These are phyloP conservation scores for Alternaria sp. DNA, from an alignment of 2,329 filamentous ascomycete genomes.

Conservation along the genomic window DNA sequence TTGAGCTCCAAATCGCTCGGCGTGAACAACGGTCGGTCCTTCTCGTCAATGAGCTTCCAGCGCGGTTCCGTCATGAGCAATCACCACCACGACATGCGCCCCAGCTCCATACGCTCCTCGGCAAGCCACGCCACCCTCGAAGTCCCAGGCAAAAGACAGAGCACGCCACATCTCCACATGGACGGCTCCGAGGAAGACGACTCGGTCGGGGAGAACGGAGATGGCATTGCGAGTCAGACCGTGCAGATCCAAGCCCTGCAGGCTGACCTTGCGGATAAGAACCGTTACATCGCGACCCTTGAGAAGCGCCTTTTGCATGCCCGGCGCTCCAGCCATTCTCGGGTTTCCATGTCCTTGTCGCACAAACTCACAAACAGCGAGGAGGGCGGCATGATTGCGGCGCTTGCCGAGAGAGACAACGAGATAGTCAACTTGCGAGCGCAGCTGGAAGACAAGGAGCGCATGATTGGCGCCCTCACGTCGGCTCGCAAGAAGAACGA, in stretches of 20 bases:
- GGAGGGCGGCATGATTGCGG: conserved; percentile 73
- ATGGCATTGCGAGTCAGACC: conserved; percentile 80
- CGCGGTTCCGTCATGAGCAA: conserved; percentile 51
- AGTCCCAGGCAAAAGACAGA: conserved; percentile 40
- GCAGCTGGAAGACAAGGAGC: conserved; percentile 90
- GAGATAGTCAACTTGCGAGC: conserved; percentile 92
- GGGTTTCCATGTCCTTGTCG: conserved; percentile 77
- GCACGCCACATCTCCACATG: conserved; percentile 29
- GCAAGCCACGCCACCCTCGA: conserved; percentile 51
- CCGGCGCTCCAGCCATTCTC: conserved; percentile 84
- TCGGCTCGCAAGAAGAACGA: conserved; percentile 87
- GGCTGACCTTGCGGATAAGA: conserved; percentile 95
- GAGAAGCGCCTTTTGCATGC: conserved; percentile 93
- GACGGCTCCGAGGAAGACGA: conserved; percentile 51
- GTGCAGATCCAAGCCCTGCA: conserved; percentile 93
- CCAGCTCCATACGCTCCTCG: conserved; percentile 55
- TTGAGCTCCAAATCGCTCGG: conserved; percentile 94
- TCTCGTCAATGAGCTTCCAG: conserved; percentile 50
- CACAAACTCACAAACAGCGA: conserved; percentile 73
- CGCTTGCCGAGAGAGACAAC: conserved; percentile 85
- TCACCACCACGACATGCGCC: conserved; percentile 50
- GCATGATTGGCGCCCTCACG: conserved; percentile 86
- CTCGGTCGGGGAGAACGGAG: conserved; percentile 79
- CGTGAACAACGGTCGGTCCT: conserved; percentile 69
- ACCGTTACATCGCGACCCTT: conserved; percentile 90